Evolutionary conservation across 768 basidiomycete species (phyloP), one percentile per base, ranked within the genome.

Genomic region (Strobilomyces confusus): DNA sequence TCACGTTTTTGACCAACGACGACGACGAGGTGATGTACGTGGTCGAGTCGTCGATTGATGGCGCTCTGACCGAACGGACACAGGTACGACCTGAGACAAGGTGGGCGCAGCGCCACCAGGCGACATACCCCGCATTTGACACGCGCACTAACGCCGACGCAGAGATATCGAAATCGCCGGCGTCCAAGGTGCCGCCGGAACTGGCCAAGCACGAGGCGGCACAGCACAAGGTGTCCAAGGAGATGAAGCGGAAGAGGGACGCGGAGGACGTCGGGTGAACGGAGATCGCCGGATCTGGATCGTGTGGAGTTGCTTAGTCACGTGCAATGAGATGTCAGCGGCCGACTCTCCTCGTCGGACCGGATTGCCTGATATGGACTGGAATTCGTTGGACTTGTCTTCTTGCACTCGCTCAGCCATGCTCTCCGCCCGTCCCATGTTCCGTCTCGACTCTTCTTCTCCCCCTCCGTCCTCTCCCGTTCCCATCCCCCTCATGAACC

Each of bases 1-100:
- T 98, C 65, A 98, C 97, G 20, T 98, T 99, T 82, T 76, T 99
- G 58, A 89, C 87, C 40, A 92, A 97, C 68, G 91, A 95, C 60
- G 95, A 97, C 66, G 93, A 95, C 49, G 93, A 95, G 74, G 95
- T 97, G 67, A 93, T 98, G 94, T 95, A 72, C 60, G 87, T 76
- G 55, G 59, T 58, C 59, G 45, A 48, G 34, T 57, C n/a, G 7
- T 12, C 11, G 19, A 11, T 6, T 32, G 48, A 37, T 23, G 12
- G 26, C 7, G 6, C 9, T n/a, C 34, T 46, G 46, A 44, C n/a
- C 63, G 26, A 57, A 33, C 45, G 3, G 9, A 46, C 40, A 29
- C 65, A 93, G 90, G 84, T 94, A 95, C 77, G 95, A 98, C 69
- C 81, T 98, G 62, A 95, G 89, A 77, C 87, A 93, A 80, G 89